A percentile compares a stretch with the other conserved stretches of the same genome.
Evolutionary conservation across 75 land plant genomes (phyloP).

Genomic region (Cunninghamia lanceolata): DNA sequence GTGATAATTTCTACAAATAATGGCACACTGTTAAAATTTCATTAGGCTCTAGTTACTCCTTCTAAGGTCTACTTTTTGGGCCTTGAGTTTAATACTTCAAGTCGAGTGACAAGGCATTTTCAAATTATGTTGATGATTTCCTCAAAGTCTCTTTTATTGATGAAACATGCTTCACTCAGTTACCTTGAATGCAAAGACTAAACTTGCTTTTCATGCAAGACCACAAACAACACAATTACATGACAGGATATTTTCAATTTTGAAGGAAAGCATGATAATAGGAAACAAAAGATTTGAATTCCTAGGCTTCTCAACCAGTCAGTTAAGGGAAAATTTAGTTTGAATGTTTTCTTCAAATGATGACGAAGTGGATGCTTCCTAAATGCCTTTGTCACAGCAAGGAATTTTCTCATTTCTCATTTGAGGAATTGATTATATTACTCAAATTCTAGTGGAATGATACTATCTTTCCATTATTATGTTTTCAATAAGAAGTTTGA

Average conservation of each 20-base stretch:
- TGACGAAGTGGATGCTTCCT: too few species aligned
- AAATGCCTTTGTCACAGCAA: too few species aligned
- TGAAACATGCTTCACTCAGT: constrained; percentile 48
- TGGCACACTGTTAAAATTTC: too few species aligned
- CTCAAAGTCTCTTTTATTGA: constrained; percentile 82
- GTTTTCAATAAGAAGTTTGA: too few species aligned
- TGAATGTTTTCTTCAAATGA: constrained; percentile 91
- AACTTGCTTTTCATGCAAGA: constrained; percentile 24
- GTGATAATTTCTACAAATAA: constrained; percentile 4
- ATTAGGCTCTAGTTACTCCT: constrained; percentile 71
- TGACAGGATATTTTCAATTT: constrained; percentile 44
- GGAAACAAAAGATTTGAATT: constrained; percentile 73
- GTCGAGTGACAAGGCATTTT: constrained; percentile 61
- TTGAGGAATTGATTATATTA: too few species aligned
- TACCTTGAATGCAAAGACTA: constrained; percentile 25
- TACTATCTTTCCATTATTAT: too few species aligned
- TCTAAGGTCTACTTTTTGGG: constrained; percentile 70
- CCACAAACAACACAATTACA: constrained; percentile 42
- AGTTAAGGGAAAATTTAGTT: constrained; percentile 65
- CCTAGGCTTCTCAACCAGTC: constrained; percentile 88
- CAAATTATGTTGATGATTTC: constrained; percentile 55
- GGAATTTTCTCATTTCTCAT: too few species aligned
- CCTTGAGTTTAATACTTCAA: constrained; percentile 71
- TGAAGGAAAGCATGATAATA: constrained; percentile 54
- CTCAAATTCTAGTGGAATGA: too few species aligned